Conservation (phyloP, 2,329 filamentous ascomycete genomes). For the Pseudocercospora musae region DNA sequence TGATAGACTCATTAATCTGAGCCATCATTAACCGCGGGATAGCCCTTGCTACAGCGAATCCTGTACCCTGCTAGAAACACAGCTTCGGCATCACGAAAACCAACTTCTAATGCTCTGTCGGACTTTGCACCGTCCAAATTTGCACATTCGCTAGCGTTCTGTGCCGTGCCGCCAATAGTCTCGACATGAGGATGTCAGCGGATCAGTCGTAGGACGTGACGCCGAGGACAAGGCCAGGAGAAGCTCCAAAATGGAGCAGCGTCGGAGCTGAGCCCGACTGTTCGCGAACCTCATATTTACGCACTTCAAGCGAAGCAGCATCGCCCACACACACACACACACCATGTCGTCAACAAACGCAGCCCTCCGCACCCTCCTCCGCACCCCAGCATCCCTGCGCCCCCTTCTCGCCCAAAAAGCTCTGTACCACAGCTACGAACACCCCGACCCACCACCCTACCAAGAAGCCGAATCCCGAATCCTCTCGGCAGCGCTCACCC, state of each 20-base stretch:
- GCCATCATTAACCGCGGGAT: neutral
- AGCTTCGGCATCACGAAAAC: neutral
- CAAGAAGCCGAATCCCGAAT: slow-evolving; percentile 68
- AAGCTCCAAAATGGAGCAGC: neutral
- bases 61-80: neutral
- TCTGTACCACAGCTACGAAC: slow-evolving; percentile 71
- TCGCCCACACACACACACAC: neutral
- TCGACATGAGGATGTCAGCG: neutral
- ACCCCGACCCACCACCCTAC: slow-evolving; percentile 62
- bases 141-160: neutral
- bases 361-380: slow-evolving; percentile 29
- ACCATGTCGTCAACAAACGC: slow-evolving; percentile 9
- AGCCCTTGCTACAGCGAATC: neutral
- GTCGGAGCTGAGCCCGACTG: neutral
- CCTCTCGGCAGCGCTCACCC: slow-evolving; percentile 72
- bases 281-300: neutral
- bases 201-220: neutral
- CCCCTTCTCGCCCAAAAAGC: slow-evolving; percentile 28
- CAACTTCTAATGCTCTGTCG: neutral
- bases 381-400: slow-evolving; percentile 25
- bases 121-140: neutral
- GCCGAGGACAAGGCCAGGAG: neutral
- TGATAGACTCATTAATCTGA: neutral
- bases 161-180: neutral
- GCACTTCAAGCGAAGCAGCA: neutral